Evolutionary conservation across 2,329 filamentous ascomycete genomes (phyloP).

Genomic region (Penicillium sp.): DNA sequence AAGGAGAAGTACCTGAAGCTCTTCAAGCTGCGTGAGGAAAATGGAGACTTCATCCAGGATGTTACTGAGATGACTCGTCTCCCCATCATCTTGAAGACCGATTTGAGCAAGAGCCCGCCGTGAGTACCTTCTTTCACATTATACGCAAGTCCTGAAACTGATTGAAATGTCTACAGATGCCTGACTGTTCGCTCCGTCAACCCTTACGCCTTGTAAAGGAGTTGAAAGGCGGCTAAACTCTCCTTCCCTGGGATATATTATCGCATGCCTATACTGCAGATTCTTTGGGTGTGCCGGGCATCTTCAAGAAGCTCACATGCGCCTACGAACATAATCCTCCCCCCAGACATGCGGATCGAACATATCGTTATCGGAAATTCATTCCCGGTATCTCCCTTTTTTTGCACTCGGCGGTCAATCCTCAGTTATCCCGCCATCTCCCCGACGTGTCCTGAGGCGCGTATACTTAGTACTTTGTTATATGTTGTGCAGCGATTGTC

Average conservation of each 20-base stretch:
- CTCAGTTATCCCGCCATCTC: conserved; percentile 6
- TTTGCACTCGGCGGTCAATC: conserved; percentile 5
- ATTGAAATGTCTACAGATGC: conserved; percentile 36
- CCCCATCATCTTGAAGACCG: conserved; percentile 97
- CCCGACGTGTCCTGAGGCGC: conserved; percentile 13
- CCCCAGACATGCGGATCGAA: conserved; percentile 20
- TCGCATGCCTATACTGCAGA: conserved; percentile 26
- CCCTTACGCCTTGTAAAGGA: conserved; percentile 45
- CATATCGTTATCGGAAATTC: conserved; percentile 19
- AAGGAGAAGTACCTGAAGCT: conserved; percentile 95
- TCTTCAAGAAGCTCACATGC: conserved; percentile 5
- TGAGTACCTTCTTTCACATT: conserved; percentile 55
- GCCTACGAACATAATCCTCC: conserved; percentile 22
- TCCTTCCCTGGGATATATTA: conserved; percentile 22
- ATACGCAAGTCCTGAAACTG: not conserved
- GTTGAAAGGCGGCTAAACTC: conserved; percentile 4
- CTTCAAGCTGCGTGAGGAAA: conserved; percentile 85
- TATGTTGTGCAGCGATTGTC: conserved; percentile 22
- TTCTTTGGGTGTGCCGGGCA: conserved; percentile 14
- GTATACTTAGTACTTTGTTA: conserved; percentile 23
- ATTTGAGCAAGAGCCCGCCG: conserved; percentile 98
- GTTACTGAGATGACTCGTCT: conserved; percentile 96
- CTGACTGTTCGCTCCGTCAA: conserved; percentile 50
- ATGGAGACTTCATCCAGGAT: conserved; percentile 95
- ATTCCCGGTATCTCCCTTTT: conserved; percentile 11